phyloP scores from a whole-genome alignment of 2,329 filamentous ascomycete species.

The Fusarium sulawesiense region DNA sequence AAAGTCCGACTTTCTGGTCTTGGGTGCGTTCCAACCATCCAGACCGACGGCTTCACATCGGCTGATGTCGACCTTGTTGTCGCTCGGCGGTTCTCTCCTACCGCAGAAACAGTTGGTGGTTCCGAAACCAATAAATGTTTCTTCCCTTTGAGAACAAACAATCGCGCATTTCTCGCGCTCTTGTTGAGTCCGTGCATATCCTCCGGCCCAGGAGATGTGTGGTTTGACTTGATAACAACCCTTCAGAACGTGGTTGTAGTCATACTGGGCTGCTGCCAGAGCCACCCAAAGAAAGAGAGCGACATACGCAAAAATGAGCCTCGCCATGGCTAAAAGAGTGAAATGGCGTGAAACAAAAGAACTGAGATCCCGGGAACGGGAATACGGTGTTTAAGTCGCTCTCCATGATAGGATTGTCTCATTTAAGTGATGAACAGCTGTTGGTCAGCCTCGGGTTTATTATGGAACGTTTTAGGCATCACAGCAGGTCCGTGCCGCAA shows the following conservation, averaged over 20 bases:
- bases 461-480: conserved; percentile 24
- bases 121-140: background rate
- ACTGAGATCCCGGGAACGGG: background rate
- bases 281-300: conserved; percentile 15
- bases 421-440: conserved; percentile 3
- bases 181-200: background rate
- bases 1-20: background rate
- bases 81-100: background rate
- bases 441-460: background rate
- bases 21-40: background rate
- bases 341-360: background rate
- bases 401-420: background rate
- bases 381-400: conserved; percentile 21
- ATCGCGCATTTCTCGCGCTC: background rate
- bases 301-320: background rate
- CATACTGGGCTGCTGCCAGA: conserved; percentile 10
- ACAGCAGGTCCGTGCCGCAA: conserved; percentile 13
- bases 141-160: background rate
- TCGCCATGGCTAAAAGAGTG: conserved; percentile 10
- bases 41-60: background rate
- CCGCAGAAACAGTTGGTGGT: background rate
- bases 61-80: background rate
- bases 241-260: background rate
- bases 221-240: background rate
- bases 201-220: background rate